These are phyloP conservation scores for Raddia distichophylla DNA, from an alignment of 176 grass and related monocot genomes.

Conservation along the genomic window DNA sequence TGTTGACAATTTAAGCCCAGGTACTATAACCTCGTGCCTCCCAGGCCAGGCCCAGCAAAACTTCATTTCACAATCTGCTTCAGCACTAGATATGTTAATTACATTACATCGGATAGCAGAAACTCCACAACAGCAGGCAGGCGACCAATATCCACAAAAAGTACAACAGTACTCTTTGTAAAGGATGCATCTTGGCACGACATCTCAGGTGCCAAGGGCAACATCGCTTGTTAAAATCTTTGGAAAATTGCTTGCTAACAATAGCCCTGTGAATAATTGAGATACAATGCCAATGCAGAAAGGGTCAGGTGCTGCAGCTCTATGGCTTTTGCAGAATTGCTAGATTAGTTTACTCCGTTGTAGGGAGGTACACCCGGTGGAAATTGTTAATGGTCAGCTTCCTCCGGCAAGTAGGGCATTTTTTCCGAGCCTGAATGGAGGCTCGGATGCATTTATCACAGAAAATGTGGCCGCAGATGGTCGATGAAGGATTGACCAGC, in stretches of 20 bases:
- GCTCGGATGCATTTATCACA: conserved; percentile 71
- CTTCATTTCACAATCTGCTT: no score
- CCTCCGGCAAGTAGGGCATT: conserved; percentile 84
- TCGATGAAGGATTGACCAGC: conserved; percentile 69
- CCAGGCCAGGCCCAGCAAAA: neutral
- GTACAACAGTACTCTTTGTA: conserved; percentile 14
- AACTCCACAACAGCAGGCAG: neutral
- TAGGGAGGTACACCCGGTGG: conserved; percentile 85
- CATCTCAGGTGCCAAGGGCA: neutral
- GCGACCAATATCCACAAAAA: neutral
- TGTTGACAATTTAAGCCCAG: neutral
- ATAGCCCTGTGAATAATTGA: conserved; percentile 32
- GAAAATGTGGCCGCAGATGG: conserved; percentile 92
- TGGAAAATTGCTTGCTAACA: conserved; percentile 24
- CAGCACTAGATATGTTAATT: no score
- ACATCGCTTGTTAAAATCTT: conserved; percentile 45
- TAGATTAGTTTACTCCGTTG: conserved; percentile 41
- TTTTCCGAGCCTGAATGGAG: conserved; percentile 64
- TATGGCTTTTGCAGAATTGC: conserved; percentile 12
- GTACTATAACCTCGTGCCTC: neutral
- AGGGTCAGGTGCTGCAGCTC: conserved; percentile 22
- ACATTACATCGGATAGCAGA: neutral
- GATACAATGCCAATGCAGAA: conserved; percentile 33
- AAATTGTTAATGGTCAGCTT: conserved; percentile 56
- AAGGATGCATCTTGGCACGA: conserved; percentile 16